phyloP scores from a whole-genome alignment of 2,329 filamentous ascomycete genomes.

The Cladosporium sphaerospermum region DNA sequence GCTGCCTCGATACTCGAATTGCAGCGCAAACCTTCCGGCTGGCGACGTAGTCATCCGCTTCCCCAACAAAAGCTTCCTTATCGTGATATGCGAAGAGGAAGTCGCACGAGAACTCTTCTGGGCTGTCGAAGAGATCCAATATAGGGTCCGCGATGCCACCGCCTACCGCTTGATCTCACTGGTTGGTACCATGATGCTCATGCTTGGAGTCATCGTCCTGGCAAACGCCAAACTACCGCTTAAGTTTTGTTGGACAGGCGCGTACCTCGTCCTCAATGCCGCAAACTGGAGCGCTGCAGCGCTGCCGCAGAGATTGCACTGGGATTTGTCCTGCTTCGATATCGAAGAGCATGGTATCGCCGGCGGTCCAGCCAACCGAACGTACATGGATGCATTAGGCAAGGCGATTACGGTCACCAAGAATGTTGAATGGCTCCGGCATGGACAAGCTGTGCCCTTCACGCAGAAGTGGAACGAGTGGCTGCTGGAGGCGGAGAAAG shows the following conservation, averaged over 20 bases:
- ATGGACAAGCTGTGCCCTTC: conserved; percentile 33
- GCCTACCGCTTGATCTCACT: conserved; percentile 43
- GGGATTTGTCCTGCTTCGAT: conserved; percentile 42
- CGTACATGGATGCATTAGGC: conserved; percentile 45
- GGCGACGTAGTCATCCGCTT: conserved; percentile 43
- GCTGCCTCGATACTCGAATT: conserved; percentile 33
- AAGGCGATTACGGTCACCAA: conserved; percentile 43
- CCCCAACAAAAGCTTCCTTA: conserved; percentile 44
- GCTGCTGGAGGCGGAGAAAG: conserved; percentile 30
- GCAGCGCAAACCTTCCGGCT: neutral
- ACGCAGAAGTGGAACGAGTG: conserved; percentile 38
- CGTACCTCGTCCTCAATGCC: conserved; percentile 45
- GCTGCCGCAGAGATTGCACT: conserved; percentile 40
- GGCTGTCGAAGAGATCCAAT: conserved; percentile 45
- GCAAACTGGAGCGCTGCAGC: conserved; percentile 48
- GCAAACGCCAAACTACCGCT: conserved; percentile 43
- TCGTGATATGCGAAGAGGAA: conserved; percentile 44
- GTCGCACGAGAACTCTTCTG: conserved; percentile 49
- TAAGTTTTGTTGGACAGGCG: conserved; percentile 45
- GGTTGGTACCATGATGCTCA: conserved; percentile 46
- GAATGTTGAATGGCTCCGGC: conserved; percentile 37
- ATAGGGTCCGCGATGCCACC: conserved; percentile 35
- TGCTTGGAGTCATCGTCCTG: conserved; percentile 47
- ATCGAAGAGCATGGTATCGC: conserved; percentile 32
- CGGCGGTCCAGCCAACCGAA: conserved; percentile 25